Conservation (phyloP, 176 grass and related monocot genomes). For the Neostapfia colusana region DNA sequence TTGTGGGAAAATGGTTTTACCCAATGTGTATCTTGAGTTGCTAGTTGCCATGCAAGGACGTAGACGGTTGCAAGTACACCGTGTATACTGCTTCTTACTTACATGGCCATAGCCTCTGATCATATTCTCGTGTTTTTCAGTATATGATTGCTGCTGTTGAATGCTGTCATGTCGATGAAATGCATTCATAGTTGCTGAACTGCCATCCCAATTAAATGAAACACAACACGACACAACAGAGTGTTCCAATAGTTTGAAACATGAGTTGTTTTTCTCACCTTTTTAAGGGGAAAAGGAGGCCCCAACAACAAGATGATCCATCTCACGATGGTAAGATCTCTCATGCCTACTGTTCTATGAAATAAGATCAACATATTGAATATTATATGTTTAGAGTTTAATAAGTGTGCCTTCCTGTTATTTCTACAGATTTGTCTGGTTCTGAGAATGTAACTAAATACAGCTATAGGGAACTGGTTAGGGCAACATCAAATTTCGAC, state of each 20-base stretch:
- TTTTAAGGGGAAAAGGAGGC: slow-evolving; percentile 45
- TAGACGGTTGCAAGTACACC: not conserved
- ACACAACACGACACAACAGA: not conserved
- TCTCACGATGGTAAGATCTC: slow-evolving; percentile 37
- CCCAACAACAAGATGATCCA: slow-evolving; percentile 9
- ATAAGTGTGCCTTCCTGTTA: not conserved
- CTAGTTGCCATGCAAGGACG: not conserved
- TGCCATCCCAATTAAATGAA: slow-evolving; percentile 36
- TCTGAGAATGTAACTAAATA: slow-evolving; percentile 56
- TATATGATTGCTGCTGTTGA: slow-evolving; percentile 18
- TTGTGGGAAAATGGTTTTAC: too few species aligned
- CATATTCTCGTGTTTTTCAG: slow-evolving; percentile 11
- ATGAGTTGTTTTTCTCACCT: slow-evolving; percentile 66
- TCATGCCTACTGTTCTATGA: slow-evolving; percentile 2
- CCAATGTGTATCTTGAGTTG: too few species aligned
- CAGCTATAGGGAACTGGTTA: slow-evolving; percentile 59
- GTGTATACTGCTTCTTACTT: not conserved
- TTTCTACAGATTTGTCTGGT: slow-evolving; percentile 48
- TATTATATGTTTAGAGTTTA: not conserved
- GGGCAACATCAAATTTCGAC: slow-evolving; percentile 58
- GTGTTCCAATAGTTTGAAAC: slow-evolving; percentile 4
- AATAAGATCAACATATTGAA: not conserved
- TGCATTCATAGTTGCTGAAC: not conserved
- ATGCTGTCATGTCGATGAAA: not conserved
- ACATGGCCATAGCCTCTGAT: slow-evolving; percentile 14